A percentile compares a stretch with the other conserved stretches of the same genome.
These are phyloP conservation scores for Ceratobasidium sp. DNA, from an alignment of 1,284 basidiomycete species.

Conservation along the genomic window DNA sequence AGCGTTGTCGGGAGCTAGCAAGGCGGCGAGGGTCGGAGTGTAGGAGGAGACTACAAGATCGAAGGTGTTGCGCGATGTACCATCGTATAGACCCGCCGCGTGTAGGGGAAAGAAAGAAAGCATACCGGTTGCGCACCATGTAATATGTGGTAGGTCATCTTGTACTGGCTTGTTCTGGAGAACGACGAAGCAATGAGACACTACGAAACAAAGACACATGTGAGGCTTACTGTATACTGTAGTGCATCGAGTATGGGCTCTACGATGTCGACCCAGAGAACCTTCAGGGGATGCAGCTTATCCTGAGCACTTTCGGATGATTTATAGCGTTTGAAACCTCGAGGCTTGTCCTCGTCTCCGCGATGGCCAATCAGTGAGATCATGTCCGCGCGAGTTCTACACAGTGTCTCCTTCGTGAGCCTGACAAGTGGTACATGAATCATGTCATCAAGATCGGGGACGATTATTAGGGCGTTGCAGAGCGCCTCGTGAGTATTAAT, in stretches of 20 bases:
- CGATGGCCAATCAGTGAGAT: too few relatives aligned
- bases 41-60: constrained; percentile 18
- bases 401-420: background rate
- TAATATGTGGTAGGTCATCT: constrained; percentile 6
- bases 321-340: too few relatives aligned
- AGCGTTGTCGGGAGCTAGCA: background rate
- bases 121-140: constrained; percentile 18
- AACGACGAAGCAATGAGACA: background rate
- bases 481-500: background rate
- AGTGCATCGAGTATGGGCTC: too few relatives aligned
- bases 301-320: too few relatives aligned
- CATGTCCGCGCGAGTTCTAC: too few relatives aligned
- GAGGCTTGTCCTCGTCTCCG: too few relatives aligned
- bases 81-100: background rate
- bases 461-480: constrained; percentile 5
- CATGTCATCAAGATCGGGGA: background rate
- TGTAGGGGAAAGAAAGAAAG: constrained; percentile 21
- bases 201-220: too few relatives aligned
- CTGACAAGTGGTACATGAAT: background rate
- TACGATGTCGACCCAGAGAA: too few relatives aligned
- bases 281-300: too few relatives aligned
- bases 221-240: too few relatives aligned
- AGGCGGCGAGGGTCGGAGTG: background rate
- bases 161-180: background rate
- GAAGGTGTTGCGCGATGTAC: background rate